phyloP scores from a whole-genome alignment of 2,329 filamentous ascomycete species.

The Cucurbitaria berberidis region DNA sequence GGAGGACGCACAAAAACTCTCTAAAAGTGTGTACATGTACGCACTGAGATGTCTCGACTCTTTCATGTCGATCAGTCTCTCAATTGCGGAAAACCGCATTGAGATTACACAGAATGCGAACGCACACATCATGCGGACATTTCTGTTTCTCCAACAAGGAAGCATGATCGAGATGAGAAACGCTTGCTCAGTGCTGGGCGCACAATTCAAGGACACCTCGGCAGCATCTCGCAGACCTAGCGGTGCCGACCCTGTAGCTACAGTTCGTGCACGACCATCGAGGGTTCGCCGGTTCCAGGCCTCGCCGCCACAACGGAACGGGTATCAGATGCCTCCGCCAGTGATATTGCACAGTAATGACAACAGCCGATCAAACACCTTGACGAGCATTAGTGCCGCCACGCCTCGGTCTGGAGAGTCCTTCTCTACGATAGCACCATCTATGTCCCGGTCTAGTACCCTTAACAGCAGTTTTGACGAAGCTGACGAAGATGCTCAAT shows the following conservation, averaged over 20 bases:
- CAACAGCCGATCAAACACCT: constrained; percentile 61
- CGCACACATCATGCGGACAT: constrained; percentile 62
- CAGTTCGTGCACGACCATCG: constrained; percentile 38
- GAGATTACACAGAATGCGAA: constrained; percentile 64
- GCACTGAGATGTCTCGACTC: constrained; percentile 44
- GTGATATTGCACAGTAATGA: constrained; percentile 53
- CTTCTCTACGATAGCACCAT: constrained; percentile 65
- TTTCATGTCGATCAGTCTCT: constrained; percentile 46
- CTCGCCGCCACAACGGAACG: constrained; percentile 44
- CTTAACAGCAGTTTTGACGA: constrained; percentile 66
- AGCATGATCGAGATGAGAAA: constrained; percentile 66
- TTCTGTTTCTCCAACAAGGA: constrained; percentile 65
- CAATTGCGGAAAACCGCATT: constrained; percentile 43
- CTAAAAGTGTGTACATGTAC: constrained; percentile 43
- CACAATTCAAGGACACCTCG: constrained; percentile 41
- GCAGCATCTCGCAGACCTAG: constrained; percentile 27
- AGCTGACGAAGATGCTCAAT: constrained; percentile 77
- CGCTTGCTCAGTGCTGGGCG: constrained; percentile 60
- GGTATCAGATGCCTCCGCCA: constrained; percentile 44
- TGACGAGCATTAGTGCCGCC: constrained; percentile 55
- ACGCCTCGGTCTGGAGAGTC: constrained; percentile 85
- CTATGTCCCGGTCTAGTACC: constrained; percentile 53
- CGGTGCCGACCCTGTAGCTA: constrained; percentile 29
- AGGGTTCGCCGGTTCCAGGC: constrained; percentile 39
- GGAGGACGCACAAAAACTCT: constrained; percentile 51